Conservation (phyloP, 73 alveolate species). For the Diophrys sp. region DNA sequence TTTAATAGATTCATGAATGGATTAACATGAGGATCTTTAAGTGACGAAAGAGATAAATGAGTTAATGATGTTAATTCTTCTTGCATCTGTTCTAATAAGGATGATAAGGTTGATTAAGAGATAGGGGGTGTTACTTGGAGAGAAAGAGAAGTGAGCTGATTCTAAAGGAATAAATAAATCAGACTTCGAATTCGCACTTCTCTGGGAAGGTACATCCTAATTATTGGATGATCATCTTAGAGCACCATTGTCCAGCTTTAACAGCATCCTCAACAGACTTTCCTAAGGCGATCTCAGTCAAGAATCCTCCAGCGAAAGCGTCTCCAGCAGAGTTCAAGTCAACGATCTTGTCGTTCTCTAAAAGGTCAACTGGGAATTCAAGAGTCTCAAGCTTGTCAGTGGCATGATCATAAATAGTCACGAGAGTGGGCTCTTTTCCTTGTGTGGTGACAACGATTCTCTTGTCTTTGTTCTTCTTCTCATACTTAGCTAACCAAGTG, state of each 20-base stretch:
- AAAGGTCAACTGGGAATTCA: slow-evolving; percentile 27
- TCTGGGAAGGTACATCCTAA: neutral
- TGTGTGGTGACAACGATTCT: slow-evolving; percentile 68
- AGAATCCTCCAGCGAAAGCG: slow-evolving; percentile 95
- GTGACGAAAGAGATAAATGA: too few species aligned
- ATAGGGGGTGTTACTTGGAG: too few species aligned
- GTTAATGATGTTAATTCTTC: too few species aligned
- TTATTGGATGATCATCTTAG: neutral
- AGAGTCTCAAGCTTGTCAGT: neutral
- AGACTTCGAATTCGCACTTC: neutral
- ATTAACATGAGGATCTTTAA: too few species aligned
- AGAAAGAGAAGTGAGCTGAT: too few species aligned
- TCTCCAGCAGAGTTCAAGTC: slow-evolving; percentile 98
- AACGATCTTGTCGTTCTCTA: slow-evolving; percentile 66
- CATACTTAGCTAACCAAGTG: slow-evolving; percentile 42
- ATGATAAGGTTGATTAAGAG: too few species aligned
- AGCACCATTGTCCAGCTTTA: slow-evolving; percentile 7
- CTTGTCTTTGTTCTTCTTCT: slow-evolving; percentile 43
- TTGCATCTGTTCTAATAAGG: too few species aligned
- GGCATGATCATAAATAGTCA: slow-evolving; percentile 43
- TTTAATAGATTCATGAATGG: too few species aligned
- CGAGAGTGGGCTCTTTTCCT: slow-evolving; percentile 74
- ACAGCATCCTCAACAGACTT: slow-evolving; percentile 39
- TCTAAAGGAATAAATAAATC: too few species aligned
- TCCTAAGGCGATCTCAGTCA: slow-evolving; percentile 64